These are phyloP conservation scores for Arthrinium puccinioides DNA, from an alignment of 2,329 filamentous ascomycete genomes.

Conservation along the genomic window DNA sequence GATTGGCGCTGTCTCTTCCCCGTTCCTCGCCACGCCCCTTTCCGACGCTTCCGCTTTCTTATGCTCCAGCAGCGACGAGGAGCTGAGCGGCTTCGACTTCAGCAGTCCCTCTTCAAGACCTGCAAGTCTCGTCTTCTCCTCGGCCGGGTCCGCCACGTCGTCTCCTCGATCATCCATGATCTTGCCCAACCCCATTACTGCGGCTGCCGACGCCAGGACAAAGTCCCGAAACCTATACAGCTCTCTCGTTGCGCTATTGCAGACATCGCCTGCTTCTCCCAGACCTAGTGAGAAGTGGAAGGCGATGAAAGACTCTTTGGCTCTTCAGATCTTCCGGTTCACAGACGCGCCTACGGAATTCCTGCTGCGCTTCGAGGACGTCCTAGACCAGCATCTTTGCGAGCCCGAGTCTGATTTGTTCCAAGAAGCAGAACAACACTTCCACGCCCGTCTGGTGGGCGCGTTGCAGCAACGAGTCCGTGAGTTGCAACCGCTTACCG, in stretches of 20 bases:
- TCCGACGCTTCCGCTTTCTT: slow-evolving; percentile 19
- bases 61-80: slow-evolving; percentile 15
- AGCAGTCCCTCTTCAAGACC: slow-evolving; percentile 38
- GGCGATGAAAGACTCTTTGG: slow-evolving; percentile 43
- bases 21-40: slow-evolving; percentile 15
- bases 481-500: slow-evolving; percentile 45
- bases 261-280: slow-evolving; percentile 37
- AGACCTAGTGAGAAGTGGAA: slow-evolving; percentile 42
- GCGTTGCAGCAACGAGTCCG: slow-evolving; percentile 42
- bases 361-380: slow-evolving; percentile 41
- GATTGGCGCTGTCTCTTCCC: slow-evolving; percentile 13
- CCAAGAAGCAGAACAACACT: slow-evolving; percentile 39
- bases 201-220: slow-evolving; percentile 27
- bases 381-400: slow-evolving; percentile 36
- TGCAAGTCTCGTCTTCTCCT: slow-evolving; percentile 44
- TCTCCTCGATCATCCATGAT: slow-evolving; percentile 43
- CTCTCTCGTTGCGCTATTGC: slow-evolving; percentile 46
- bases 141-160: slow-evolving; percentile 38
- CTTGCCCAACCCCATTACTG: slow-evolving; percentile 28
- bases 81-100: slow-evolving; percentile 39
- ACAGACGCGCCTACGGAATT: slow-evolving; percentile 42
- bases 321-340: slow-evolving; percentile 52
- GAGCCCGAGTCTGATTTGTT: slow-evolving; percentile 36
- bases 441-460: slow-evolving; percentile 39
- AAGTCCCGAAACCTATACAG: slow-evolving; percentile 43